Conservation (phyloP, 1,284 basidiomycete genomes). For the Boletus calvinii region DNA sequence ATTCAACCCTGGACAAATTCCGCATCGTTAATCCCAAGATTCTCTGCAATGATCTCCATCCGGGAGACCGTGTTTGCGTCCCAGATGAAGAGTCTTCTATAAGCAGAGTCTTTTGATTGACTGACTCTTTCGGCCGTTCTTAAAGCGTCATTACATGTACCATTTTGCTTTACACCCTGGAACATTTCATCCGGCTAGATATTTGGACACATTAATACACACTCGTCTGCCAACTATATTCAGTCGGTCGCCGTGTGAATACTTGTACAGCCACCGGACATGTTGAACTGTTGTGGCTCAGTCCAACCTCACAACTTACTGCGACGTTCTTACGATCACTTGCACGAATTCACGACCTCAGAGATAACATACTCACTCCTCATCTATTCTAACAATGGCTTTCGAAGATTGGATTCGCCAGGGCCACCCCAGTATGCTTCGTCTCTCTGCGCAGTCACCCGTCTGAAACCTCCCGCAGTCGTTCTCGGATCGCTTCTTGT, state of each 20-base stretch:
- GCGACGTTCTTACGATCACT: conserved; percentile 18
- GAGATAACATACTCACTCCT: conserved; percentile 15
- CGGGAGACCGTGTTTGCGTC: conserved; percentile 61
- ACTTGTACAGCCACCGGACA: conserved; percentile 21
- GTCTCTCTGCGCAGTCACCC: neutral
- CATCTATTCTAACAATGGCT: conserved; percentile 27
- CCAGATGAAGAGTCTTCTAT: conserved; percentile 42
- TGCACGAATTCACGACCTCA: conserved; percentile 33
- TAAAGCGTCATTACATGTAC: conserved; percentile 23
- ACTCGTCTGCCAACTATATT: too few species aligned
- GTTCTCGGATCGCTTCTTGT: conserved; percentile 29
- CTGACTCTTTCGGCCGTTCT: neutral
- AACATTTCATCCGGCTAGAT: neutral
- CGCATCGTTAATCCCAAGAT: conserved; percentile 53
- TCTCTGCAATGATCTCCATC: conserved; percentile 55
- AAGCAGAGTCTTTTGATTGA: conserved; percentile 32
- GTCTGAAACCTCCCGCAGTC: conserved; percentile 22
- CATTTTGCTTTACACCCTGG: conserved; percentile 7
- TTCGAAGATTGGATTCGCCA: conserved; percentile 37
- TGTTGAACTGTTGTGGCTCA: conserved; percentile 21
- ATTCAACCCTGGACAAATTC: conserved; percentile 55
- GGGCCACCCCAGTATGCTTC: conserved; percentile 39
- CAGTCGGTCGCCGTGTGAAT: too few species aligned
- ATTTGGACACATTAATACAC: too few species aligned
- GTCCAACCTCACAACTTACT: neutral